phyloP scores from a whole-genome alignment of 2,329 filamentous ascomycete species.

The Apiospora hydei region DNA sequence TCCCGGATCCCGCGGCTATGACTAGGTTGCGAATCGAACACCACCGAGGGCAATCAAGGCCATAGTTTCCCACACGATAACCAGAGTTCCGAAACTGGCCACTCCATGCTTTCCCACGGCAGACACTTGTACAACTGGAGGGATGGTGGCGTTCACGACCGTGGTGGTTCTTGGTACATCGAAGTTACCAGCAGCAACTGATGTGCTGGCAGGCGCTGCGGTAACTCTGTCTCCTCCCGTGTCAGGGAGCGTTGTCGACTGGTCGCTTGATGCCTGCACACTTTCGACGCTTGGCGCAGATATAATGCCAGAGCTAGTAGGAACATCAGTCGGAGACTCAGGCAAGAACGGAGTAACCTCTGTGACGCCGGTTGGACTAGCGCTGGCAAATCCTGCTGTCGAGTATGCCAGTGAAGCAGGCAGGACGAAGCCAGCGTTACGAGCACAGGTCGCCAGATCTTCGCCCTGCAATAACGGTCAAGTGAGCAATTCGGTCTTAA shows the following conservation, averaged over 20 bases:
- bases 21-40: not conserved
- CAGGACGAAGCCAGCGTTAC: constrained; percentile 42
- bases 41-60: not conserved
- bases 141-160: not conserved
- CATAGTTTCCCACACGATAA: not conserved
- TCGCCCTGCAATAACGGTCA: constrained; percentile 39
- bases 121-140: not conserved
- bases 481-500: constrained; percentile 13
- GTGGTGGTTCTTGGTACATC: not conserved
- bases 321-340: not conserved
- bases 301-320: not conserved
- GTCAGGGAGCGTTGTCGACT: not conserved
- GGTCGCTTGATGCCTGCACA: not conserved
- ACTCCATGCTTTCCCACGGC: not conserved
- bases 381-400: constrained; percentile 23
- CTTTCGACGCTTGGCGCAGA: not conserved
- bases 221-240: no score
- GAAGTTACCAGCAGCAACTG: not conserved
- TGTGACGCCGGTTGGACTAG: constrained; percentile 28
- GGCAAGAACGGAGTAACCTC: not conserved
- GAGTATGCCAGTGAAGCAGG: constrained; percentile 31
- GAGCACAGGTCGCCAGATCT: constrained; percentile 44
- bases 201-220: not conserved
- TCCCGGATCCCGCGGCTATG: constrained; percentile 2
- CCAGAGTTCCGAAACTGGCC: not conserved